Conservation (phyloP, 2,329 filamentous ascomycete genomes). For the Dothideomycetes sp. region DNA sequence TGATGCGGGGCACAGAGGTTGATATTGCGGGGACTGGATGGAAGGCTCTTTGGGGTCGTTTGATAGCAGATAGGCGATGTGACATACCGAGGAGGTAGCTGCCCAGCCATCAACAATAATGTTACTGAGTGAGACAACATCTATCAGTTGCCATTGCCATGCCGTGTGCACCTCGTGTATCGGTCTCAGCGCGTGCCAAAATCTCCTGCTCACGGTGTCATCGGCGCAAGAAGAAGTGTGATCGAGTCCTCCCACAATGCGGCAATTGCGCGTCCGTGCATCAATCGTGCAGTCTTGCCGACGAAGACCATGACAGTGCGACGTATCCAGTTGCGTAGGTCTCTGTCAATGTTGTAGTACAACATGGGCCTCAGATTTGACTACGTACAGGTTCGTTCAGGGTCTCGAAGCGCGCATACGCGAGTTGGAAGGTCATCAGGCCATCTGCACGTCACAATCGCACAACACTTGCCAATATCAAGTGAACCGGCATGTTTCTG, state of each 20-base stretch:
- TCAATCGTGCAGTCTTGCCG: constrained; percentile 30
- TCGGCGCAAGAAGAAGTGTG: constrained; percentile 37
- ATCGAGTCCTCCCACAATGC: constrained; percentile 32
- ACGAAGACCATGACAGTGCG: constrained; percentile 31
- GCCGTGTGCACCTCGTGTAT: constrained; percentile 3
- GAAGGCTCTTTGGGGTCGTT: background rate
- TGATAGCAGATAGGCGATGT: background rate
- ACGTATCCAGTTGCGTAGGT: constrained; percentile 35
- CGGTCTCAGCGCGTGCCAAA: constrained; percentile 1
- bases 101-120: too few species aligned
- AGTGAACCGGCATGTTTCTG: background rate
- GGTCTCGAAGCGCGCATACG: constrained; percentile 24
- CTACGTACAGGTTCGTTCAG: constrained; percentile 26
- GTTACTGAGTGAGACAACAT: too few species aligned
- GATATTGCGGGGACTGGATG: background rate
- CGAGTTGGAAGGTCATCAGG: constrained; percentile 21
- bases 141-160: too few species aligned
- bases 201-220: constrained; percentile 33
- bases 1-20: background rate
- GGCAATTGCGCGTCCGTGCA: constrained; percentile 31
- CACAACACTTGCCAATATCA: too few species aligned
- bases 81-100: too few species aligned
- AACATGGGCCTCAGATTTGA: background rate
- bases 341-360: background rate
- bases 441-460: background rate